A percentile compares a stretch with the other conserved stretches of the same genome.
Conservation (phyloP, 2,329 filamentous ascomycete genomes). For the Pseudogymnoascus sp. region DNA sequence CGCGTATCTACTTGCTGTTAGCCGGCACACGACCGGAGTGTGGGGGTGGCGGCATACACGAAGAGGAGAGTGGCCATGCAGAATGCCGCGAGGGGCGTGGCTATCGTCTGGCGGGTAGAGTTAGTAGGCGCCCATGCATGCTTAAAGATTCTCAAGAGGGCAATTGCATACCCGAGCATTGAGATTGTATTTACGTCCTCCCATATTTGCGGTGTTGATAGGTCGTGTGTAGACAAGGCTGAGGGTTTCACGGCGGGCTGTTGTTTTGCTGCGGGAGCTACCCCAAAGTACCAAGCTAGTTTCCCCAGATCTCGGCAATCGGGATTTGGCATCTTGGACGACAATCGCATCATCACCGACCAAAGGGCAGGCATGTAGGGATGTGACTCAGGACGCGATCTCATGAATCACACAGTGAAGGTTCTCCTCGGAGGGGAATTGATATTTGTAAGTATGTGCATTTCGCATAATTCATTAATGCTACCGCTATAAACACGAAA, state of each 20-base stretch:
- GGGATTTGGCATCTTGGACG: constrained; percentile 5
- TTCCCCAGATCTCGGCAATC: constrained; percentile 2
- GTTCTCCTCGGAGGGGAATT: neutral
- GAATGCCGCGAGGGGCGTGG: constrained; percentile 43
- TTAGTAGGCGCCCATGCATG: neutral
- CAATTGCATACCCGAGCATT: neutral
- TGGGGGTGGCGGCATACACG: constrained; percentile 29
- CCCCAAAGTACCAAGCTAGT: neutral
- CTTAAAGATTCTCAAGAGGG: neutral
- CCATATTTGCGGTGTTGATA: neutral
- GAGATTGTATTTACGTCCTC: constrained; percentile 1
- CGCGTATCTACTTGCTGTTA: constrained; percentile 46
- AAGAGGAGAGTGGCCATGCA: constrained; percentile 45
- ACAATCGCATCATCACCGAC: constrained; percentile 5
- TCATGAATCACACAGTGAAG: neutral
- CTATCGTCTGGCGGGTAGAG: constrained; percentile 32
- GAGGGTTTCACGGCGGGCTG: neutral
- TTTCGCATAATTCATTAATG: constrained; percentile 6
- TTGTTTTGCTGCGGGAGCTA: neutral
- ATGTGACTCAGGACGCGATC: neutral
- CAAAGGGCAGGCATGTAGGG: neutral
- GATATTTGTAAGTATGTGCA: constrained; percentile 3
- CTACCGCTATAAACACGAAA: constrained; percentile 41
- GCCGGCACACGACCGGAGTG: too few relatives aligned
- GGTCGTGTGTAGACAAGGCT: neutral